Evolutionary conservation across 495 filamentous ascomycete species (phyloP), one percentile per base, ranked within the genome.

Genomic region (Extremus antarcticus): DNA sequence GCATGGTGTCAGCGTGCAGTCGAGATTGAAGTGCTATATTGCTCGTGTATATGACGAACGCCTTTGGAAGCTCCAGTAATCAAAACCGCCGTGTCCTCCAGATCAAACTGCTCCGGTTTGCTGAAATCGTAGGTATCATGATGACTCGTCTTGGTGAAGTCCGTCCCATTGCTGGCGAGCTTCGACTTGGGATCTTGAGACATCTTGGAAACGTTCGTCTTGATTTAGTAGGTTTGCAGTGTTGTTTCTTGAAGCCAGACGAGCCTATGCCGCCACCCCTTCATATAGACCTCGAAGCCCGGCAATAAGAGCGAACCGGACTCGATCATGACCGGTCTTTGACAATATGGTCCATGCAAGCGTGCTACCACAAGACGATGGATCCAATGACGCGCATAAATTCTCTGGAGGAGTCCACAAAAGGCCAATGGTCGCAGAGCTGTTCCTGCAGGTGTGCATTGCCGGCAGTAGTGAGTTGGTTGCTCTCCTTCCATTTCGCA

Each of bases 61-160:
- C 66, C 66, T 39, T 59, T 63, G 2, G 60, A 63, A 2, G 63
- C 65, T 25, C 66, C 66, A 11, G 63, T 67, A 43, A 69, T 56
- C 21, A 69, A 57, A 43, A 67, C 63, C 10, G 56, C 43, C 43
- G 59, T 59, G 20, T 50, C 61, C 10, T 46, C 23, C 17, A 66
- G 59, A 43, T 57, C 22, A 49, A 48, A 25, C 38, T 61, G 51
- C n/a, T 21, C 23, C 2, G 65, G 53, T 21, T 56, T 29, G 59
- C 67, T 66, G 51, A 41, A 45, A 35, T 57, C 58, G 41, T 69
- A 69, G 19, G 62, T 64, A 57, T 65, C 63, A 21, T 45, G 41
- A 45, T 45, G 41, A 17, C 54, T 29, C 19, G 43, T 53, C 1
- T 16, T 16, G 2, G 50, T 53, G 15, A 53, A 45, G 55, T 58